These are phyloP conservation scores for Trichoderma aggressivum DNA, from an alignment of 2,329 filamentous ascomycete species.

Conservation along the genomic window DNA sequence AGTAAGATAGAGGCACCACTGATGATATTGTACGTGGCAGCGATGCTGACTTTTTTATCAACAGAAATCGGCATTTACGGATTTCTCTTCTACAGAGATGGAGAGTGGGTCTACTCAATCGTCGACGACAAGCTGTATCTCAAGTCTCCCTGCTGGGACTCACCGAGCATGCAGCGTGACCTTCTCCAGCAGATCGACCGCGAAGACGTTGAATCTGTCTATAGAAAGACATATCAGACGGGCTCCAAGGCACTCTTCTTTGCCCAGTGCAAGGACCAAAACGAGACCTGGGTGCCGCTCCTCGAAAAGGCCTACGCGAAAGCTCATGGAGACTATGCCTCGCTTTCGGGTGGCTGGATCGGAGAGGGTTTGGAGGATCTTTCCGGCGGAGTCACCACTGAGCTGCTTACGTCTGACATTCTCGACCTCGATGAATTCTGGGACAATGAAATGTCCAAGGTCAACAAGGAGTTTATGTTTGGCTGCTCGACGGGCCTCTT, in stretches of 20 bases:
- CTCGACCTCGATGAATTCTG: constrained; percentile 79
- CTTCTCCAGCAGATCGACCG: constrained; percentile 73
- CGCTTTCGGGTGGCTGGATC: constrained; percentile 68
- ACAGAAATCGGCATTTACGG: constrained; percentile 74
- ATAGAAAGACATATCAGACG: constrained; percentile 67
- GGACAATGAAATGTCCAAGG: constrained; percentile 74
- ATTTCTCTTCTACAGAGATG: constrained; percentile 84
- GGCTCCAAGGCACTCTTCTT: constrained; percentile 77
- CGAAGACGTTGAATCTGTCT: constrained; percentile 67
- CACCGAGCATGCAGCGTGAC: constrained; percentile 69
- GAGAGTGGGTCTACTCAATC: constrained; percentile 88
- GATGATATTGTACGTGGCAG: background rate
- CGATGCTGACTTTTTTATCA: constrained; percentile 18
- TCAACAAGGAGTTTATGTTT: constrained; percentile 77
- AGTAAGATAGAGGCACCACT: constrained; percentile 37
- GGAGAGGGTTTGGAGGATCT: constrained; percentile 59
- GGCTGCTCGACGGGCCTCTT: constrained; percentile 65
- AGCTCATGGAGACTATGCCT: constrained; percentile 72
- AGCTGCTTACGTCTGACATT: constrained; percentile 66
- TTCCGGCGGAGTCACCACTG: constrained; percentile 66
- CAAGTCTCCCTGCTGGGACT: constrained; percentile 77
- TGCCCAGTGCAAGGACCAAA: constrained; percentile 69
- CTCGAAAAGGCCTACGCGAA: constrained; percentile 84
- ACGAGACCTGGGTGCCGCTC: constrained; percentile 79
- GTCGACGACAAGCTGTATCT: constrained; percentile 89